Percentiles rank a stretch among this genome's conserved stretches.
phyloP scores from a whole-genome alignment of 108 stramenopile genomes.

The Fistulifera pelliculosa region DNA sequence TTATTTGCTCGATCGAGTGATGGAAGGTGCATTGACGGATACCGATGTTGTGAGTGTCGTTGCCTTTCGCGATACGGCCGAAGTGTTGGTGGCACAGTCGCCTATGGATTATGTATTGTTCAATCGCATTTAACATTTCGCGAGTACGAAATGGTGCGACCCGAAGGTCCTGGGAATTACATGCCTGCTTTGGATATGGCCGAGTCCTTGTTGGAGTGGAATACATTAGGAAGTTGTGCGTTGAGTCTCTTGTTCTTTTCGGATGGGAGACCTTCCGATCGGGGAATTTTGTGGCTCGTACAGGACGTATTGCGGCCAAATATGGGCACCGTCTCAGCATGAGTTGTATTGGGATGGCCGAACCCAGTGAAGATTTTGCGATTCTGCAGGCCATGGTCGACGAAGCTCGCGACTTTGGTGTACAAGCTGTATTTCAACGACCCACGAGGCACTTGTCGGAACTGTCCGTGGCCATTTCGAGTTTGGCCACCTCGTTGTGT shows the following conservation, averaged over 20 bases:
- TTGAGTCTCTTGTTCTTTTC: conserved; percentile 36
- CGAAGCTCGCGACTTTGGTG: conserved; percentile 23
- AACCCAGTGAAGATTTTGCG: conserved; percentile 23
- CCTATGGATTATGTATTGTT: conserved; percentile 31
- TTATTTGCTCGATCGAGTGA: conserved; percentile 22
- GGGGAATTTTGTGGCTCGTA: conserved; percentile 3
- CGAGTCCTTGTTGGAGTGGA: conserved; percentile 14
- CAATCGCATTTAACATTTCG: conserved; percentile 31
- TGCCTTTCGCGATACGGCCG: conserved; percentile 24
- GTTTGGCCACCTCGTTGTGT: conserved; percentile 26
- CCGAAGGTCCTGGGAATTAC: conserved; percentile 29
- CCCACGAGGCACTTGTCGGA: conserved; percentile 28
- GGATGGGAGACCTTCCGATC: conserved; percentile 36
- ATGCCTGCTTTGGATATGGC: conserved; percentile 20
- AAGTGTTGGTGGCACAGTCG: conserved; percentile 15
- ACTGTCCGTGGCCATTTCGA: conserved; percentile 23
- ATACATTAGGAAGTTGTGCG: conserved; percentile 17
- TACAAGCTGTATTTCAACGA: conserved; percentile 19
- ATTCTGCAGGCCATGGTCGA: conserved; percentile 26
- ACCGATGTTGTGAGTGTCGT: conserved; percentile 29
- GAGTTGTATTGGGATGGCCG: conserved; percentile 37
- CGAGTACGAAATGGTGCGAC: conserved; percentile 18
- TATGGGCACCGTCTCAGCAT: conserved; percentile 32
- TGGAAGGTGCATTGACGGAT: not conserved
- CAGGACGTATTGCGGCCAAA: conserved; percentile 13